Base-by-base conservation (phyloP, 495 filamentous ascomycete species). In the Penicillium odoratum region DNA sequence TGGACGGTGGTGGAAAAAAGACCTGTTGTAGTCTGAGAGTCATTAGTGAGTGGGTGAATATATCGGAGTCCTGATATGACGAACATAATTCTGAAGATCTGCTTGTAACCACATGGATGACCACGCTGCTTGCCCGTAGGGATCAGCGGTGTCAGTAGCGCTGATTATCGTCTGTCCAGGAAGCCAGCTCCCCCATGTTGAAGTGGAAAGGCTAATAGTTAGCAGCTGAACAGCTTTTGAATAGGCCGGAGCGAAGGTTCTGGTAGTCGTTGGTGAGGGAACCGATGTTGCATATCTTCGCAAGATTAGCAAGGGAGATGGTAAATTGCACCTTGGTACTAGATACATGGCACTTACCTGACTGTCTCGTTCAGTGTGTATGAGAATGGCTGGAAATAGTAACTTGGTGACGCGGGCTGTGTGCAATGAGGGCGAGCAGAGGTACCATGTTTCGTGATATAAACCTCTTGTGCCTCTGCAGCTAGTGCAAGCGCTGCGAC, bases 71-170 rank as follows among this genome's bases (percentile, higher is more conserved):
- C 16, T 3, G 34, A 29, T 36, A 18, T 40, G 4, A 61, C 61
- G 10, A 33, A 68, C 66, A 26, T 71, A 75, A 46, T 71, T 64
- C 13, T 63, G 45, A 13, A 69, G 56, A 56, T 56, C 64, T 10
- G 61, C 69, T 7, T 63, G 34, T 28, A 61, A 29, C 72, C 72
- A 75, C 51, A 69, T 67, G 1, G 67, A 69, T 9, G 66, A 69
- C 65, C 69, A 75, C 4, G 72, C 70, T 30, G 67, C 65, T 59
- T 73, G 72, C 15, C 69, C 72, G 48, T 73, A 72, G 7, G 58
- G 59, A 33, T 69, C 70, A 10, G 49, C 51, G 0, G 58, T 62
- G 48, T 73, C 70, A 16, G 66, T 73, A 7, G 68, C 70, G 43
- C 53, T 63, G 46, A 73, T 66, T 0, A 21, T 26, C 0, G 70